phyloP scores from a whole-genome alignment of 108 stramenopile species.

The Fistulifera pelliculosa region DNA sequence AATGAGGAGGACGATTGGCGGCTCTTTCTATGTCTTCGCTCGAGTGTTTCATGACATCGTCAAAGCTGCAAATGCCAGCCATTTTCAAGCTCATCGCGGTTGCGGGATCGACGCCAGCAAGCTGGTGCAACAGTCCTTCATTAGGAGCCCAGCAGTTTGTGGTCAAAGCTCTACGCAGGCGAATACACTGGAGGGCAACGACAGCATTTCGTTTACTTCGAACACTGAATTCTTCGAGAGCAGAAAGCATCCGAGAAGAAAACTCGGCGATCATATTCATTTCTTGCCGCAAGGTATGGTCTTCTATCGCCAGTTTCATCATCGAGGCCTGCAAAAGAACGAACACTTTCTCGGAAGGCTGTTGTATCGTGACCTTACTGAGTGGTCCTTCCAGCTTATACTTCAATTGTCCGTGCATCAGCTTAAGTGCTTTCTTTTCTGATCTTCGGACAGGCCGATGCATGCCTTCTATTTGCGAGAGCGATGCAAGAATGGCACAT shows the following conservation, averaged over 20 bases:
- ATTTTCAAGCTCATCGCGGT: constrained; percentile 29
- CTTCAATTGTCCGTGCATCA: constrained; percentile 59
- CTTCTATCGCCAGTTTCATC: constrained; percentile 44
- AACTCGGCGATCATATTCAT: constrained; percentile 46
- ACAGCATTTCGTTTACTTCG: constrained; percentile 54
- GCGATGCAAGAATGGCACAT: constrained; percentile 47
- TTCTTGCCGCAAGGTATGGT: constrained; percentile 60
- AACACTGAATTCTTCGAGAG: constrained; percentile 62
- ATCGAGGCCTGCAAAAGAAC: constrained; percentile 76
- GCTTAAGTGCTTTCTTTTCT: constrained; percentile 77
- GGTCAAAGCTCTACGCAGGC: constrained; percentile 46
- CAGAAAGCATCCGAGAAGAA: constrained; percentile 56
- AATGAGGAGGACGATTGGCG: constrained; percentile 31
- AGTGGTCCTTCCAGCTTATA: constrained; percentile 67
- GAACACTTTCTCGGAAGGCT: constrained; percentile 68
- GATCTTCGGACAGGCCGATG: constrained; percentile 56
- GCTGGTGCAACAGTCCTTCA: constrained; percentile 72
- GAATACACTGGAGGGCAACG: constrained; percentile 45
- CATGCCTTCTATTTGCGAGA: constrained; percentile 51
- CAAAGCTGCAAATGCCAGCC: constrained; percentile 53
- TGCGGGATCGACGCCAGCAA: constrained; percentile 49
- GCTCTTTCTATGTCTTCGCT: constrained; percentile 40
- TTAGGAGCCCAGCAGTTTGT: constrained; percentile 53
- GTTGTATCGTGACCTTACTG: constrained; percentile 69
- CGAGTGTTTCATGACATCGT: constrained; percentile 47